phyloP scores from a whole-genome alignment of 1,139 yeast species.

The Arxiozyma telluris region DNA sequence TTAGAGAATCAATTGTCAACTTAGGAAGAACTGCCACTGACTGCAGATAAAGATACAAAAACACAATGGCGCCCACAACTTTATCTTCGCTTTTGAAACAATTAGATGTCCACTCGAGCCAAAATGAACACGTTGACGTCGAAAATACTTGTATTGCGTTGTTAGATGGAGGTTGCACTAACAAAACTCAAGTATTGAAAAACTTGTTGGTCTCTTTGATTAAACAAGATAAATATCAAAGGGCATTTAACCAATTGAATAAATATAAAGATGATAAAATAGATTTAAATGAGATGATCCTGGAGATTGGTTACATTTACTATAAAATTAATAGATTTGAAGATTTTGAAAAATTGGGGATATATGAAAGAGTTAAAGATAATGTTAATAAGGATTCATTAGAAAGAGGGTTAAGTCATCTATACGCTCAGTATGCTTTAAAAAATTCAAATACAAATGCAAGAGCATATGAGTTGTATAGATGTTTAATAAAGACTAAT shows the following conservation, averaged over 20 bases:
- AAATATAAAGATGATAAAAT: conserved; percentile 21
- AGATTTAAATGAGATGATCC: conserved; percentile 4
- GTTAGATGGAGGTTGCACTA: conserved; percentile 34
- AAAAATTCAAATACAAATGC: conserved; percentile 47
- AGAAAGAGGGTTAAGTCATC: conserved; percentile 52
- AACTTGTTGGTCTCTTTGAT: conserved; percentile 62
- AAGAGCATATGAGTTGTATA: conserved; percentile 49
- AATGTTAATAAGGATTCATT: conserved; percentile 17
- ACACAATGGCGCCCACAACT: conserved; percentile 23
- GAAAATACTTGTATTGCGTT: conserved; percentile 37
- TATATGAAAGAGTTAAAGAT: conserved; percentile 24
- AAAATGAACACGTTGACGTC: conserved; percentile 42
- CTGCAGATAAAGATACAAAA: not conserved
- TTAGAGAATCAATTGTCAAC: too few species aligned
- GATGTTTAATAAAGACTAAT: conserved; percentile 35
- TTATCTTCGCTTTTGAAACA: conserved; percentile 39
- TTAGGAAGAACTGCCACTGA: not conserved
- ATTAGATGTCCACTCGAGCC: conserved; percentile 38
- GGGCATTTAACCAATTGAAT: conserved; percentile 44
- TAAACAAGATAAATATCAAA: conserved; percentile 57
- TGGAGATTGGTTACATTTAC: conserved; percentile 61
- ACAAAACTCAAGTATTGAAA: conserved; percentile 38
- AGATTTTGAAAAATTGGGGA: conserved; percentile 36
- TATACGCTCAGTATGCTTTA: conserved; percentile 77
- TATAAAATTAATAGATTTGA: conserved; percentile 49